Conservation (phyloP, 2,329 filamentous ascomycete species). For the Claviceps sorghi region DNA sequence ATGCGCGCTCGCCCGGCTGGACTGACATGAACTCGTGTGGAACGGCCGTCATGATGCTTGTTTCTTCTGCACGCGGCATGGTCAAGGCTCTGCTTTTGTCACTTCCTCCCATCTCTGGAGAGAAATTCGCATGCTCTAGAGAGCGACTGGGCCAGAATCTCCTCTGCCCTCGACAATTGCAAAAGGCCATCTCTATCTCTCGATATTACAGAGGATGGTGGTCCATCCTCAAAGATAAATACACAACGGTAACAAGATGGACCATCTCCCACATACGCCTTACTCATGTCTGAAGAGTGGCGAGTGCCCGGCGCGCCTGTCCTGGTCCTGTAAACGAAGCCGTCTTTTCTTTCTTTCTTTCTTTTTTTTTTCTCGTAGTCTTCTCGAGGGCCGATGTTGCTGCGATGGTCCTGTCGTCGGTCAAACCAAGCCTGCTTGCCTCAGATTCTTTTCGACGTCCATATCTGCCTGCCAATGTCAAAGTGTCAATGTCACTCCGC, state of each 20-base stretch:
- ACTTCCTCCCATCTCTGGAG: not conserved
- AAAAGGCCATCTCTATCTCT: conserved; percentile 15
- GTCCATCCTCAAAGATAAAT: conserved; percentile 31
- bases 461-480: conserved; percentile 14
- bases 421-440: conserved; percentile 17
- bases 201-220: conserved; percentile 28
- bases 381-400: conserved; percentile 18
- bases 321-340: conserved; percentile 7
- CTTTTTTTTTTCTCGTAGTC: conserved; percentile 11
- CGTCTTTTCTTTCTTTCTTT: not conserved
- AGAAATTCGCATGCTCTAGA: not conserved
- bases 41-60: not conserved
- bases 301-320: conserved; percentile 10
- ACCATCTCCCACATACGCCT: conserved; percentile 11
- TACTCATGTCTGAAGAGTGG: conserved; percentile 7
- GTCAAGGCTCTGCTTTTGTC: not conserved
- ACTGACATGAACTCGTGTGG: not conserved
- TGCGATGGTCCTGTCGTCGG: conserved; percentile 1
- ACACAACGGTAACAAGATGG: conserved; percentile 13
- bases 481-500: conserved; percentile 16
- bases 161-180: not conserved
- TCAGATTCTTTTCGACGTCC: conserved; percentile 15
- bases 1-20: not conserved
- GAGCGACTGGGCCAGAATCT: not conserved
- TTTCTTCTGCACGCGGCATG: not conserved